Base-by-base conservation (phyloP, 108 stramenopile species). In the Pseudonitzschia multistriata region DNA sequence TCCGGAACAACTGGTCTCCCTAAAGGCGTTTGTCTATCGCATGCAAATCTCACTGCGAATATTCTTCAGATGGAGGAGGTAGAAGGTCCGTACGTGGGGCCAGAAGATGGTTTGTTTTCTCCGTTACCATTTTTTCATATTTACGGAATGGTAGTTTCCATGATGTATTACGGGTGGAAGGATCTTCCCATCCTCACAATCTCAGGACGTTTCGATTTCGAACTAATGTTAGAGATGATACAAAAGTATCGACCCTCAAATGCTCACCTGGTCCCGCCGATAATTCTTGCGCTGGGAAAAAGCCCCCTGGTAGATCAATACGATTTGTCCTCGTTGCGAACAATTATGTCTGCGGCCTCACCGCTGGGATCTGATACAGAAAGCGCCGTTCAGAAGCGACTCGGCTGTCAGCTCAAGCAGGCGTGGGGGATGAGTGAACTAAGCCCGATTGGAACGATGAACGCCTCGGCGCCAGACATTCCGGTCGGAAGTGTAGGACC, bases 121-220 rank as follows among this genome's bases (percentile, higher is more conserved):
- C 96, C 96, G 1, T 84, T 97, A 0, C 96, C 96, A n/a, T 89
- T 94, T 62, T 97, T 97, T 78, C 96, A 97, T 64, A 97, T 97
- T 35, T 97, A 91, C 74, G 96, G 91, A 33, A 82, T 95, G 50
- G 61, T 80, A 13, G 85, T 72, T 1, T 80, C 85, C 33, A 60
- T 84, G 42, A 52, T 92, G 36, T 89, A 83, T 70, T 77, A 71
- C 42, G 79, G 79, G 21, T 87, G 87, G 85, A 83, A 81, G 67
- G 92, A 91, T 10, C 72, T 81, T 67, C 82, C 80, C 47, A 40
- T 92, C 11, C 77, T 94, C 47, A 94, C 93, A 19, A 87, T 80
- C 56, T 85, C 88, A 24, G 82, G 75, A 34, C 74, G 88, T 27
- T 97, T 96, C 74, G 95, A 96, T 68, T 74, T 95, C 24, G 78